Evolutionary conservation across 805 yeast species (phyloP), one percentile per base, ranked within the genome.

Genomic region (Sugiyamaella lignohabitans): DNA sequence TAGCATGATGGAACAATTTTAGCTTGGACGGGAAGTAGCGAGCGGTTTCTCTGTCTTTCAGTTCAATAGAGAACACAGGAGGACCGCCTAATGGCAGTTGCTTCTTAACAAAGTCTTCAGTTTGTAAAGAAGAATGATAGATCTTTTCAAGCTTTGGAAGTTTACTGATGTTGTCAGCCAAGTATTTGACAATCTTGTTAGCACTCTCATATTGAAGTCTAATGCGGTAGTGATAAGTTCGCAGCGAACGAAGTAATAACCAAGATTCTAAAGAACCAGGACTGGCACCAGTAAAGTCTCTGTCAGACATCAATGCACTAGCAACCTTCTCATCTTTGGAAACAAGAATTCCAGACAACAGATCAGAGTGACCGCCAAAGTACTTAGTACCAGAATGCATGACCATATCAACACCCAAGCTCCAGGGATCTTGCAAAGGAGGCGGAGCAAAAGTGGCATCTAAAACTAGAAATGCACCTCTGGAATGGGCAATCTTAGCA

Each of bases 361-460:
- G 68, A 63, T 89, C 97, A 4, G 95, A 85, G 65, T 89, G 96
- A n/a, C 98, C 97, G 35, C 95, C 96, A 59, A 87, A 83, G 66
- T 83, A 91, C 62, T 89, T 89, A 0, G 96, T 89, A 1, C 88
- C 96, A 1, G 96, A 87, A 64, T 89, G 96, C 76, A 91, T 70
- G n/a, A 91, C 80, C 54, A 87, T 67, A 63, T 91, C 97, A 24
- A 84, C 96, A 41, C 91, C 96, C 57, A 77, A 82, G 35, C 73
- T 72, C 66, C 87, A 87, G 3, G 95, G 91, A 51, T 87, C 77
- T 56, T 79, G 84, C 48, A 88, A 66, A 16, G 96, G 96, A 11
- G 95, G 95, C 18, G 97, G 96, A 6, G 96, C 97, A 66, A 91
- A 86, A 0, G 97, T 91, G 4, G 96, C 75, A 64, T 89, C 98